Base-by-base conservation (phyloP, 352 stramenopile genomes). In the Pythium plurisporium region DNA sequence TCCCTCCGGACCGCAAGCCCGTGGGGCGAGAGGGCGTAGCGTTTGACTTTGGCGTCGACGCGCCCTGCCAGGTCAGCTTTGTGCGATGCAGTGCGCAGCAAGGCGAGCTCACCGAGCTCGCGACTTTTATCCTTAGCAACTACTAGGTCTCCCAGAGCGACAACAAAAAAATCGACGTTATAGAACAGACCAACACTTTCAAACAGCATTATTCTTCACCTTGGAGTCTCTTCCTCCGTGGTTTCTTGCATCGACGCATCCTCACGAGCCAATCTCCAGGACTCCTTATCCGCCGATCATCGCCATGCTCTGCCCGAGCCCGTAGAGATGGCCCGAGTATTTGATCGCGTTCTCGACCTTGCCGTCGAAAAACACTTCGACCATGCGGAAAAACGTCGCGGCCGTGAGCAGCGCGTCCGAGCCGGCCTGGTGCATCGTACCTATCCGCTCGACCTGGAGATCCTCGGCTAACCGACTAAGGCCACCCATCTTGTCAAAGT, bases 351-450 rank as follows among this genome's bases (percentile, higher is more conserved):
- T 92, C 48, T 89, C 79, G 38, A 92, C 80, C 41, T 92, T 90
- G 61, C 79, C 79, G 53, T 95, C 79, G 47, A 92, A 95, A 58
- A 92, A 93, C 27, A 91, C 76, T 29, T 95, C 82, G 42, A 93
- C 80, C 81, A 95, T 93, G 70, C 91, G 91, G 73, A 97, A 97
- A 64, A 96, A 97, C 22, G 89, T 94, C 38, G 88, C 83, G 37
- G 88, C 89, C 17, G 97, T 99, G 49, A 99, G 85, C 37, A 99
- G 74, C 23, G 89, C 95, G 70, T 99, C 97, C 23, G 87, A 98
- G 47, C 97, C 97, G 45, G 97, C 97, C 79, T 99, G 97, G 86
- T 99, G 97, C 91, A 99, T 98, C 23, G 89, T 97, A 44, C 97
- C 97, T 84, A 99, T 97, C 77, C 97, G 90, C 67, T 98, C 94